phyloP scores from a whole-genome alignment of 495 filamentous ascomycete genomes.

The Oidiodendron maius region DNA sequence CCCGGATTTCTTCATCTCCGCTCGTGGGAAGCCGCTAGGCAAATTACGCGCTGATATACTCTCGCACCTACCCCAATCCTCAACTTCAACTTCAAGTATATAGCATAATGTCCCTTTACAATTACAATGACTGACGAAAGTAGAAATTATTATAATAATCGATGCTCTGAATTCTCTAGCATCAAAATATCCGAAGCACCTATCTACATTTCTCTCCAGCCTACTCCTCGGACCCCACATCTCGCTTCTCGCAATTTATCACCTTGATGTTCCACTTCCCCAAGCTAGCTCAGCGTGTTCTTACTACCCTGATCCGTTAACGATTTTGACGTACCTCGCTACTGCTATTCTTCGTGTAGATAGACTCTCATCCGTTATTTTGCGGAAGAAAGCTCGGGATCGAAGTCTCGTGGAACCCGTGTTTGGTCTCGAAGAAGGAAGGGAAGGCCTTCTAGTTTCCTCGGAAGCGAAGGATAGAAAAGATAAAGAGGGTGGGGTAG shows the following conservation, averaged over 20 bases:
- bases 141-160: slow-evolving; percentile 54
- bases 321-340: slow-evolving; percentile 56
- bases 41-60: slow-evolving; percentile 51
- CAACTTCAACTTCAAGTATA: neutral
- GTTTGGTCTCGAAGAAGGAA: slow-evolving; percentile 69
- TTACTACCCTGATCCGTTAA: slow-evolving; percentile 67
- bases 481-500: slow-evolving; percentile 43
- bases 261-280: slow-evolving; percentile 53
- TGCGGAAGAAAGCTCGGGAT: slow-evolving; percentile 59
- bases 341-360: slow-evolving; percentile 41
- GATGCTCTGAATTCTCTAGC: slow-evolving; percentile 55
- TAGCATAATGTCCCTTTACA: too few species aligned
- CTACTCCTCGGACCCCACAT: slow-evolving; percentile 44
- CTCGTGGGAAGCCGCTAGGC: slow-evolving; percentile 48
- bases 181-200: slow-evolving; percentile 26
- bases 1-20: slow-evolving; percentile 58
- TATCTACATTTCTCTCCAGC: slow-evolving; percentile 48
- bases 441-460: slow-evolving; percentile 68
- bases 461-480: too few species aligned
- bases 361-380: slow-evolving; percentile 63
- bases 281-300: slow-evolving; percentile 23
- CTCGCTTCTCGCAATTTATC: slow-evolving; percentile 59
- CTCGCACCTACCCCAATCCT: slow-evolving; percentile 37
- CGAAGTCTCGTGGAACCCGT: slow-evolving; percentile 62
- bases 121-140: too few species aligned